Conservation (phyloP, 2,329 filamentous ascomycete genomes). For the Talaromyces sp. region DNA sequence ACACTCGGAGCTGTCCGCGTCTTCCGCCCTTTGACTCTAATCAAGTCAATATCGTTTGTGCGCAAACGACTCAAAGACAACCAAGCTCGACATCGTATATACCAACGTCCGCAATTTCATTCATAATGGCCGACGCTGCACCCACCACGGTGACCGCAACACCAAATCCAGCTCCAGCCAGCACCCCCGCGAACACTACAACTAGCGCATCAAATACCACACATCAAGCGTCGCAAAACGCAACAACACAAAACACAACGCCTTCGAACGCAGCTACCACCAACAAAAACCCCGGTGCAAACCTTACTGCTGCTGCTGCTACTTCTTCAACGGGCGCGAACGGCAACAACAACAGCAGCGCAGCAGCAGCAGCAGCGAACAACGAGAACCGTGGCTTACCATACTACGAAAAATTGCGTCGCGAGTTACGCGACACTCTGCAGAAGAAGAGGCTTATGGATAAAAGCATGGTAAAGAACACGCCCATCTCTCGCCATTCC, state of each 20-base stretch:
- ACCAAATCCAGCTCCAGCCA: constrained; percentile 18
- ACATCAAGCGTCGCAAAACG: not conserved
- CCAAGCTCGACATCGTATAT: not conserved
- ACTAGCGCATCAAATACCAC: not conserved
- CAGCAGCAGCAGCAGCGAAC: constrained; percentile 11
- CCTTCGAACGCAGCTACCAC: not conserved
- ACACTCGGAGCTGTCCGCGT: constrained; percentile 19
- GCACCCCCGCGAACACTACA: constrained; percentile 18
- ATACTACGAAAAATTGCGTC: constrained; percentile 70
- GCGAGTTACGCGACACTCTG: constrained; percentile 64
- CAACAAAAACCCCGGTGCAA: constrained; percentile 12
- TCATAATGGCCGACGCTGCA: constrained; percentile 5
- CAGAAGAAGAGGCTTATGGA: constrained; percentile 63
- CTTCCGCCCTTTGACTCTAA: not conserved
- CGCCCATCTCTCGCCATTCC: not conserved
- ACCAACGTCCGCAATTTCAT: not conserved
- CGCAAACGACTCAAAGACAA: not conserved
- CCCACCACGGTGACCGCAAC: constrained; percentile 5
- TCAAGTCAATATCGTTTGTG: not conserved
- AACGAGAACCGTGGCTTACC: constrained; percentile 48
- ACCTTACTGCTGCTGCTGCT: constrained; percentile 9
- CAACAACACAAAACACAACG: not conserved
- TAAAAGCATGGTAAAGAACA: constrained; percentile 50
- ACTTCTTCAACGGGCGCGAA: not conserved
- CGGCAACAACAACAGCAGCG: constrained; percentile 8